These are phyloP conservation scores for Castanopsis chinensis DNA, from an alignment of 306 rosid genomes.

Conservation along the genomic window DNA sequence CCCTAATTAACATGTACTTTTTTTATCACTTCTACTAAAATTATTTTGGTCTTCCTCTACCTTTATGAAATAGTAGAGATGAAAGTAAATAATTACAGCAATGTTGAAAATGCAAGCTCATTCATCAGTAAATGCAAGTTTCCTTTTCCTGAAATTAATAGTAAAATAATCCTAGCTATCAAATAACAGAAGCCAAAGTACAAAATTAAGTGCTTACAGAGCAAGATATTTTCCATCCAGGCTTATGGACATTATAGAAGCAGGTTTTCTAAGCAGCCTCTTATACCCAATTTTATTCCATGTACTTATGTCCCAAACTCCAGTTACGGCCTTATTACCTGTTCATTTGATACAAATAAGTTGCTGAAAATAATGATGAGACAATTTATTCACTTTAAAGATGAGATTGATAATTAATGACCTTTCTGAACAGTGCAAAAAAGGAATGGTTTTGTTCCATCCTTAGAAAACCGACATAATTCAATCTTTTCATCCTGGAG, in stretches of 20 bases:
- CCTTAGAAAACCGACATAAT: constrained; percentile 91
- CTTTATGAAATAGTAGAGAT: neutral
- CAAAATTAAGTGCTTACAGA: constrained; percentile 59
- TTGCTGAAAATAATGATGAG: constrained; percentile 17
- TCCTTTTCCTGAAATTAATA: neutral
- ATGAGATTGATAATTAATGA: constrained; percentile 14
- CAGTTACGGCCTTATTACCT: constrained; percentile 65
- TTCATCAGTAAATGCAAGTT: neutral
- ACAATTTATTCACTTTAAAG: neutral
- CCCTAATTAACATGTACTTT: too few species aligned
- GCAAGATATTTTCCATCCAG: constrained; percentile 96
- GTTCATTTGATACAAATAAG: constrained; percentile 16
- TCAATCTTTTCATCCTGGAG: constrained; percentile 86
- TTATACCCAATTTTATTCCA: constrained; percentile 92
- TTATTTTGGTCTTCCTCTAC: too few species aligned
- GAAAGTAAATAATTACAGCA: neutral
- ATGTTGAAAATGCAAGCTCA: neutral
- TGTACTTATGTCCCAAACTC: constrained; percentile 85
- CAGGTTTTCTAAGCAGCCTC: constrained; percentile 79
- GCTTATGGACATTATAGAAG: constrained; percentile 81
- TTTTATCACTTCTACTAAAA: too few species aligned
- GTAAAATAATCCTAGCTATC: neutral
- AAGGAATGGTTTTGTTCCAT: constrained; percentile 89
- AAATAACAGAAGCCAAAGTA: constrained; percentile 7
- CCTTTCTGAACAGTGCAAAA: constrained; percentile 83